Evolutionary conservation across 2,329 filamentous ascomycete genomes (phyloP).

Genomic region (Cytospora chrysosperma): DNA sequence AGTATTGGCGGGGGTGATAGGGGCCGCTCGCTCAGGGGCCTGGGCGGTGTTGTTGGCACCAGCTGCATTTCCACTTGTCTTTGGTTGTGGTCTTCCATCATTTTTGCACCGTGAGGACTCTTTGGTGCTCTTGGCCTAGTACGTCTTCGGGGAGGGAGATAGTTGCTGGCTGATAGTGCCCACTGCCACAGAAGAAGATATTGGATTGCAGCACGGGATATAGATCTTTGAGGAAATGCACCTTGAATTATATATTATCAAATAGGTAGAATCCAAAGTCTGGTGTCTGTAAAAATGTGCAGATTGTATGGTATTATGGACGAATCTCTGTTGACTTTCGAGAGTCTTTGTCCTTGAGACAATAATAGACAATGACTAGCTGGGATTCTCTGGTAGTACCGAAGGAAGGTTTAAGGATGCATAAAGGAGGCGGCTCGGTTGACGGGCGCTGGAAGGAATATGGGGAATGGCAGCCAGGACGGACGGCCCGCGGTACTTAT

Average conservation of each 20-base stretch:
- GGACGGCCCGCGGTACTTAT: neutral
- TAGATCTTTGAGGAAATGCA: neutral
- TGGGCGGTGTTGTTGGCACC: neutral
- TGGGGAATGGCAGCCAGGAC: too few species aligned
- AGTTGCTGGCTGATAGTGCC: neutral
- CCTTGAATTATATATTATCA: neutral
- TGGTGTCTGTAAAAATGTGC: too few species aligned
- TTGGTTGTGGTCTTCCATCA: neutral
- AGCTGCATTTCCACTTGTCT: neutral
- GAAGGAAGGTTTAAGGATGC: neutral
- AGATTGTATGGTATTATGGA: too few species aligned
- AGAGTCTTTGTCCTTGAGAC: too few species aligned
- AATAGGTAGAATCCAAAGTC: neutral
- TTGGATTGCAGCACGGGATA: neutral
- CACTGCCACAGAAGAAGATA: neutral
- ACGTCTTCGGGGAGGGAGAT: neutral
- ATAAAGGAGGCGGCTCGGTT: neutral
- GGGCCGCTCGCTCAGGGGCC: conserved; percentile 7
- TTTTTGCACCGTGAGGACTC: neutral
- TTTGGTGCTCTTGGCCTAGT: neutral
- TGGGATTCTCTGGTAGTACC: neutral
- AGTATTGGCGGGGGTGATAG: neutral
- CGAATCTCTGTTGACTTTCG: too few species aligned
- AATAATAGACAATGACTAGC: neutral
- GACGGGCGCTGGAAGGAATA: neutral